These are phyloP conservation scores for Capsicum chinense DNA, from an alignment of 257 asterid species.

Conservation along the genomic window DNA sequence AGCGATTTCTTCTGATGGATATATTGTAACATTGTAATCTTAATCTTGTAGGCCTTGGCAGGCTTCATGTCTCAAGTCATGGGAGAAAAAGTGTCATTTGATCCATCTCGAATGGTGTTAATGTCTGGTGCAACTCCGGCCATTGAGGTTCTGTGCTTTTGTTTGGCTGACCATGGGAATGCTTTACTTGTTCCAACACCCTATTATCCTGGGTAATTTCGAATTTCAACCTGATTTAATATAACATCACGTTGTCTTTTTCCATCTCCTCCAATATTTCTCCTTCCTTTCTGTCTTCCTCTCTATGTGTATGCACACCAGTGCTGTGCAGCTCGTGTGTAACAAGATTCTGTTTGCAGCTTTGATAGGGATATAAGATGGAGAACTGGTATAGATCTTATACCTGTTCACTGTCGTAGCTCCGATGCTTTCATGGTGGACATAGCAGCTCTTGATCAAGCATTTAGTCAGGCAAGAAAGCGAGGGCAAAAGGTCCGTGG, in stretches of 20 bases:
- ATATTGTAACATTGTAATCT: slow-evolving; percentile 6
- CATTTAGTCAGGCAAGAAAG: slow-evolving; percentile 87
- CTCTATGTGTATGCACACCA: neutral
- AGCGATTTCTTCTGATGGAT: slow-evolving; percentile 2
- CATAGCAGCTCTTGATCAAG: slow-evolving; percentile 81
- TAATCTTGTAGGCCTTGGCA: slow-evolving; percentile 73
- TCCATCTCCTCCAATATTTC: neutral
- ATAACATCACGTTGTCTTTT: slow-evolving; percentile 19
- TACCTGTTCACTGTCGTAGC: slow-evolving; percentile 93
- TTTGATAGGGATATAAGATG: slow-evolving; percentile 88
- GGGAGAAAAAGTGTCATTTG: slow-evolving; percentile 69
- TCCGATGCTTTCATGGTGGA: slow-evolving; percentile 74
- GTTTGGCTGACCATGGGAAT: slow-evolving; percentile 93
- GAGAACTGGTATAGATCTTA: slow-evolving; percentile 89
- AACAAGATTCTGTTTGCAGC: slow-evolving; percentile 50
- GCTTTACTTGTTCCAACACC: slow-evolving; percentile 96
- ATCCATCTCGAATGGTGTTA: slow-evolving; percentile 70
- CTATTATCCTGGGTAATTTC: slow-evolving; percentile 85
- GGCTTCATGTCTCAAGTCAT: slow-evolving; percentile 82
- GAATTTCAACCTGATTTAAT: neutral
- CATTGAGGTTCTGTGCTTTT: slow-evolving; percentile 81
- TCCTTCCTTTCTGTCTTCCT: neutral
- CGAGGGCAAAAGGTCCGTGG: slow-evolving; percentile 94
- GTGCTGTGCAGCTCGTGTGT: slow-evolving; percentile 22
- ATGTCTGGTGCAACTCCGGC: slow-evolving; percentile 95